A percentile compares a stretch with the other conserved stretches of the same genome.
phyloP scores from a whole-genome alignment of 176 grass and related monocot genomes.

The Ensete glaucum region DNA sequence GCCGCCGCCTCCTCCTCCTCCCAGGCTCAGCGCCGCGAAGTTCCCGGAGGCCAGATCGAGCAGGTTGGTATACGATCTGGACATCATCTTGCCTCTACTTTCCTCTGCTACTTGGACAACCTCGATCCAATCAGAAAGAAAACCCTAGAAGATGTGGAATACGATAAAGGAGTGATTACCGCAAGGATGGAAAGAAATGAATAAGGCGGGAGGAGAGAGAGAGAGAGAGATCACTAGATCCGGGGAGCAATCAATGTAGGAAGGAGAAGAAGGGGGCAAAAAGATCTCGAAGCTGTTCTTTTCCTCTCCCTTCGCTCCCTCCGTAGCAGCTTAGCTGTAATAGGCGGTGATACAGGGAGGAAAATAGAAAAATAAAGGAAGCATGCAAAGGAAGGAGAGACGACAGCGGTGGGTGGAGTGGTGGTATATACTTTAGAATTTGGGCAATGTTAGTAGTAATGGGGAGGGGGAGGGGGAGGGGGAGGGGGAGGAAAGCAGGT shows the following conservation, averaged over 20 bases:
- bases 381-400: too few species aligned
- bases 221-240: not conserved
- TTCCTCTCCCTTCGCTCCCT: not conserved
- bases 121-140: not conserved
- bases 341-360: not conserved
- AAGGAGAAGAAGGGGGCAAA: not conserved
- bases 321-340: not conserved
- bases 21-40: slow-evolving; percentile 37
- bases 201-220: not conserved
- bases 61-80: slow-evolving; percentile 58
- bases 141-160: slow-evolving; percentile 1
- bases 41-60: slow-evolving; percentile 57
- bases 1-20: slow-evolving; percentile 22
- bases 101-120: too few species aligned
- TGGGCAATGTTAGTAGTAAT: not conserved
- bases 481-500: not conserved
- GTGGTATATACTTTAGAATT: not conserved
- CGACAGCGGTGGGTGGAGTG: not conserved
- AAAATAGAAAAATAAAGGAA: not conserved
- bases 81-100: slow-evolving; percentile 32
- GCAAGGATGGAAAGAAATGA: not conserved
- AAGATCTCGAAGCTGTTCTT: not conserved
- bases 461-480: not conserved
- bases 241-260: not conserved
- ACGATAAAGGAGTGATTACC: not conserved